Evolutionary conservation across 1,284 basidiomycete genomes (phyloP).

Genomic region (Cutaneotrichosporon arboriforme): DNA sequence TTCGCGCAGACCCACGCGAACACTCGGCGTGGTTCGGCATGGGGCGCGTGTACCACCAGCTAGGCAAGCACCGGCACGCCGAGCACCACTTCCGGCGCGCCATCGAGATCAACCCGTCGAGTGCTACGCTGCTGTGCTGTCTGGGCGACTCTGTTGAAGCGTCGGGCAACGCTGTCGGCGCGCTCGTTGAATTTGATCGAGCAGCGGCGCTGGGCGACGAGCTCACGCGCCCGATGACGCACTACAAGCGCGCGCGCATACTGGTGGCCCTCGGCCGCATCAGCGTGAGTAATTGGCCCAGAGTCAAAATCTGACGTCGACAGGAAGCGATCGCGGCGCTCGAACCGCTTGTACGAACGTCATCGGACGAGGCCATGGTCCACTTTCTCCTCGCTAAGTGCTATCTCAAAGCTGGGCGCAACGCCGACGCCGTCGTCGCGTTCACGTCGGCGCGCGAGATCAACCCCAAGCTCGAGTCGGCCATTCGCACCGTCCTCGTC

Average conservation of each 20-base stretch:
- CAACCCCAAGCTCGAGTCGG: conserved; percentile 50
- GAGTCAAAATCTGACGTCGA: not conserved
- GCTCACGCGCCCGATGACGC: conserved; percentile 78
- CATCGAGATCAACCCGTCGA: conserved; percentile 79
- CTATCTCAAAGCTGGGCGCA: conserved; percentile 71
- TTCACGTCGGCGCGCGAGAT: conserved; percentile 79
- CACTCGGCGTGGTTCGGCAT: conserved; percentile 99
- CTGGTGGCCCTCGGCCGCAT: conserved; percentile 74
- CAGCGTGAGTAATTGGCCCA: conserved; percentile 59
- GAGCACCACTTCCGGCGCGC: conserved; percentile 93
- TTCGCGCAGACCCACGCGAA: conserved; percentile 78
- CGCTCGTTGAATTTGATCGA: conserved; percentile 69
- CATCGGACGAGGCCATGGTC: conserved; percentile 80
- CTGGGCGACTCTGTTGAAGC: conserved; percentile 84
- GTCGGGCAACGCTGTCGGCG: conserved; percentile 66
- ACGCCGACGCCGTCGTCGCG: conserved; percentile 69
- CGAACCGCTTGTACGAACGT: conserved; percentile 63
- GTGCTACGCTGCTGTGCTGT: conserved; percentile 82
- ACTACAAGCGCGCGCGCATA: conserved; percentile 83
- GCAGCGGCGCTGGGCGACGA: conserved; percentile 58
- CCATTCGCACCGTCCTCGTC: conserved; percentile 41
- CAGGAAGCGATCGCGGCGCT: conserved; percentile 75
- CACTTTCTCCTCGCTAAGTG: conserved; percentile 90
- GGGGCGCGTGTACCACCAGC: conserved; percentile 84
- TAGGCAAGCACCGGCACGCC: conserved; percentile 80